Evolutionary conservation across 148 eudicot genomes (phyloP).

Genomic region (Rheum nobile): DNA sequence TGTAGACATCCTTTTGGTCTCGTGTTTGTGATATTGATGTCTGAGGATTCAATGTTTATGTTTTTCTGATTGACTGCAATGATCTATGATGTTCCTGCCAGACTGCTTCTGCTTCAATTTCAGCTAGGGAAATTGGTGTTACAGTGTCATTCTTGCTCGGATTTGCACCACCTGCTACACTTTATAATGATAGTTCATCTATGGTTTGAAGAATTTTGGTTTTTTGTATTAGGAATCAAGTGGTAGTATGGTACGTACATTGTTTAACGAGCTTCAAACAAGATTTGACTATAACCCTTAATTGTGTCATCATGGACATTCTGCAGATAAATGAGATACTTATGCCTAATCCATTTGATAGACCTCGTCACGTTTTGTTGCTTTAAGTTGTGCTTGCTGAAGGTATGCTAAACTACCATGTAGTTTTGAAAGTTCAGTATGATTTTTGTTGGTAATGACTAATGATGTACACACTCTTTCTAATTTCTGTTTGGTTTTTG

Average conservation of each 20-base stretch:
- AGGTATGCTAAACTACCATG: constrained; percentile 34
- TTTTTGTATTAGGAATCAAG: background rate
- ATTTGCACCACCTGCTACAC: constrained; percentile 60
- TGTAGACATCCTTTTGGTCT: background rate
- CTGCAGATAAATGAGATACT: constrained; percentile 82
- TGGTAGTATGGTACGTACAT: background rate
- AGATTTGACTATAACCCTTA: background rate
- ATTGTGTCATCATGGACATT: background rate
- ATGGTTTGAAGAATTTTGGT: constrained; percentile 33
- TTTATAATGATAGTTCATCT: constrained; percentile 62
- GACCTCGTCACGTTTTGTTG: constrained; percentile 73
- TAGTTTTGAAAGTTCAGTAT: background rate
- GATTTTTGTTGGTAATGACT: background rate
- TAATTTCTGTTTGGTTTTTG: constrained; percentile 20
- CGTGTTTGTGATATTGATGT: constrained; percentile 2
- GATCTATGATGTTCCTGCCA: background rate
- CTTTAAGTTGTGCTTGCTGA: constrained; percentile 57
- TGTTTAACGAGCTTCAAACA: background rate
- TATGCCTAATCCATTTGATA: constrained; percentile 84
- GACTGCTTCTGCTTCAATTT: constrained; percentile 28
- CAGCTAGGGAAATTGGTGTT: constrained; percentile 73
- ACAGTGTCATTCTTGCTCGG: constrained; percentile 87
- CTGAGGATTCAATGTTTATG: background rate
- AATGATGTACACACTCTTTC: background rate
- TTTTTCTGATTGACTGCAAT: background rate